phyloP scores from a whole-genome alignment of 139 green algal species.

The Coccomyxa sp. region DNA sequence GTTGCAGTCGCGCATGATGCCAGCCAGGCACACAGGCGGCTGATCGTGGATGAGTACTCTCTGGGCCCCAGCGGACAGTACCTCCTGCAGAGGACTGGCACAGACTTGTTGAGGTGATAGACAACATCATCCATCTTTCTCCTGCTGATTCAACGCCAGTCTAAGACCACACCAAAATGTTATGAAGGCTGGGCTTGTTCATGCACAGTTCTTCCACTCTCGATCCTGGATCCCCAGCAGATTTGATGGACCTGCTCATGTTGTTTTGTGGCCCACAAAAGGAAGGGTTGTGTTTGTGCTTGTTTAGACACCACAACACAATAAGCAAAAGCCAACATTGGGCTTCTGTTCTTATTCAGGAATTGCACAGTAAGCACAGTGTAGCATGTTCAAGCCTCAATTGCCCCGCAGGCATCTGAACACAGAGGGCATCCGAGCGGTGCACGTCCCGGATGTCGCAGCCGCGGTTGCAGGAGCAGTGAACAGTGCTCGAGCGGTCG shows the following conservation, averaged over 20 bases:
- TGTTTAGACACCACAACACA: background rate
- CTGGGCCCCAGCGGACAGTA: constrained; percentile 17
- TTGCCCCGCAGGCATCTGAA: constrained; percentile 10
- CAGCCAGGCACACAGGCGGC: constrained; percentile 25
- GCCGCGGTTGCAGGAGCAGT: constrained; percentile 2
- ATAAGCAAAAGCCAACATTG: background rate
- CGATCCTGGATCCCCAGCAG: background rate
- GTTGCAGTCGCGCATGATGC: constrained; percentile 44
- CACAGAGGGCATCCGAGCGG: constrained; percentile 25
- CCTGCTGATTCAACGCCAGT: background rate
- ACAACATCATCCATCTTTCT: background rate
- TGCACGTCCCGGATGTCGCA: constrained; percentile 27
- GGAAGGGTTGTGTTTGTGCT: background rate
- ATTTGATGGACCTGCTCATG: background rate
- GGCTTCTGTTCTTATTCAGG: background rate
- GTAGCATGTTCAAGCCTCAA: background rate
- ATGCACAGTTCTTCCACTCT: background rate
- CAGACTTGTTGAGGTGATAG: constrained; percentile 29
- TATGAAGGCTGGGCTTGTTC: background rate
- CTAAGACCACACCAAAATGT: background rate
- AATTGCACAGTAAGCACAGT: background rate
- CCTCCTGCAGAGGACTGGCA: constrained; percentile 26
- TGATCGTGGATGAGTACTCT: constrained; percentile 74
- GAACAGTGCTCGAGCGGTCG: constrained; percentile 6
- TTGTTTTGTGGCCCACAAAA: background rate